Conservation (phyloP, 371 early-diverging fungal genomes). For the Sporodiniella umbellata region DNA sequence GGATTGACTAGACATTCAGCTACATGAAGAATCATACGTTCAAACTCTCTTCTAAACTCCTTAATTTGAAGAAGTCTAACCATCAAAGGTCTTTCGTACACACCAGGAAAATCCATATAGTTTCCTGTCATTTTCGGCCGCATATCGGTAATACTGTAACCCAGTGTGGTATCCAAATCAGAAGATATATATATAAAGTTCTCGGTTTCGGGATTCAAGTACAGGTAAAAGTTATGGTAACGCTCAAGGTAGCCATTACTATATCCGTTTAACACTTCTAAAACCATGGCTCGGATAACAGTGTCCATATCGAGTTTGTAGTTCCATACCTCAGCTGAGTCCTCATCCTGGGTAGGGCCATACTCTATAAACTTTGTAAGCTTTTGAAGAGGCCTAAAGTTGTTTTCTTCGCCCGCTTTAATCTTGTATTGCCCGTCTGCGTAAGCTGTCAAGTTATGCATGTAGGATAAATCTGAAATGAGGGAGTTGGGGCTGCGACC, state of each 20-base stretch:
- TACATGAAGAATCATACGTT: slow-evolving; percentile 9
- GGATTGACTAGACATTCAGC: slow-evolving; percentile 10
- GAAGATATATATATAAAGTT: slow-evolving; percentile 24
- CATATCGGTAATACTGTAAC: slow-evolving; percentile 1
- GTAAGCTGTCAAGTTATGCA: slow-evolving; percentile 12
- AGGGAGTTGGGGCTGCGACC: neutral
- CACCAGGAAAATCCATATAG: slow-evolving; percentile 27
- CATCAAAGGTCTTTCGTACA: slow-evolving; percentile 12
- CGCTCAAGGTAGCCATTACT: slow-evolving; percentile 25
- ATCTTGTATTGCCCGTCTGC: slow-evolving; percentile 24
- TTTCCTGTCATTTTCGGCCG: slow-evolving; percentile 15
- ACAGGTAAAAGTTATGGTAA: slow-evolving; percentile 29
- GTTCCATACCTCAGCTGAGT: slow-evolving; percentile 24
- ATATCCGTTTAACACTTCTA: slow-evolving; percentile 31
- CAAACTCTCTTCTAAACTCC: slow-evolving; percentile 8
- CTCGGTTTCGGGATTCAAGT: slow-evolving; percentile 8
- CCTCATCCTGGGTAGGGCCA: slow-evolving; percentile 1
- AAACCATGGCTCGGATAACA: slow-evolving; percentile 21
- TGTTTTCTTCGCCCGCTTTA: slow-evolving; percentile 15
- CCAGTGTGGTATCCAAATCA: slow-evolving; percentile 30
- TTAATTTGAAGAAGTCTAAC: slow-evolving; percentile 3
- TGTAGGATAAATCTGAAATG: slow-evolving; percentile 21
- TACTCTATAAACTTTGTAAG: slow-evolving; percentile 26
- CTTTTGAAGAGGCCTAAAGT: slow-evolving; percentile 12
- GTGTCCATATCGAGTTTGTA: slow-evolving; percentile 11